Evolutionary conservation across 2,329 filamentous ascomycete species (phyloP), one percentile per base, ranked within the genome.

Genomic region (Paraphoma sp.): DNA sequence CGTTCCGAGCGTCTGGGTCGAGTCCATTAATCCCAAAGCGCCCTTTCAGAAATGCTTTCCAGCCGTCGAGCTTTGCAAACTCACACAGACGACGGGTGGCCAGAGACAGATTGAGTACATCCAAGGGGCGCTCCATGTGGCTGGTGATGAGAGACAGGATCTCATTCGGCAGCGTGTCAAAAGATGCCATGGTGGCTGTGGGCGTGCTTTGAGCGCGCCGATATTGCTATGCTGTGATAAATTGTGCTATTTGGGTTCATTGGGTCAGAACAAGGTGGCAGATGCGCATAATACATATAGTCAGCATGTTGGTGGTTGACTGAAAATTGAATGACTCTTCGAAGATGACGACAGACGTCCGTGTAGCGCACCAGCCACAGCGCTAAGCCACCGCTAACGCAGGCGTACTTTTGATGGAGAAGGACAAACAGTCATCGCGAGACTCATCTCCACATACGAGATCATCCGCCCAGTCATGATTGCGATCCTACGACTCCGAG

Each of bases 1-100:
- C 79, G n/a, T 54, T 66, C 10, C 45, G 61, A 17, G 73, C 71
- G 38, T 76, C 70, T 9, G 58, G 41, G 29, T 70, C 68, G 16
- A 72, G 55, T 6, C 63, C 63, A 16, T 45, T 36, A 18, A 74
- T 28, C 12, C 54, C 59, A 44, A 76, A 74, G 4, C 73, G 71
- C 2, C 73, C 73, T 48, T 64, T 69, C 9, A 73, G 62, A 29
- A 71, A 57, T 3, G 72, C 70, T 51, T 72, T 74, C 72, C 72
- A 76, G 14, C 72, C 73, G 50, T 75, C 71, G 1, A 72, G 61
- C 43, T 64, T 66, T 14, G 62, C 58, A 41, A 72, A 76, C 6
- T 63, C 54, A 29, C 56, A 36, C n/a, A 75, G 45, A 7, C 67
- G 62, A 8, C 57, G 65, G 41, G 63, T 70, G 18, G 59, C 57